A percentile compares a stretch with the other conserved stretches of the same genome.
Evolutionary conservation across 23 red algal genomes (phyloP).

Genomic region (Cyanidioschyzon merolae): DNA sequence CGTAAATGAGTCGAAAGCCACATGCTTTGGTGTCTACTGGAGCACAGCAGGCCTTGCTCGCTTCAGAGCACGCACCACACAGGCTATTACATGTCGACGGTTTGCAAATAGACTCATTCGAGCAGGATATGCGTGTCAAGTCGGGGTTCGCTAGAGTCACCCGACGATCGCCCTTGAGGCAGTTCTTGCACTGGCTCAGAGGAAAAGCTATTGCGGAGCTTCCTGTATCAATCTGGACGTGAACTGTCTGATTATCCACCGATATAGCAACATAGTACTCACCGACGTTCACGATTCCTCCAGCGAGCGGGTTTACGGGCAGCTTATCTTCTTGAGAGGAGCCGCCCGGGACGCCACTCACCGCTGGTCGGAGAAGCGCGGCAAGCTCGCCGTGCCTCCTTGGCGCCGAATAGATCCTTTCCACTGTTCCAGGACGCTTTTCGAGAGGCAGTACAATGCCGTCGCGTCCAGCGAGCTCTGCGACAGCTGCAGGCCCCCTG

Average conservation of each 20-base stretch:
- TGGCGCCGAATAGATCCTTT: neutral
- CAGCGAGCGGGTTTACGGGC: conserved; percentile 30
- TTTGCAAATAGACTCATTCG: conserved; percentile 28
- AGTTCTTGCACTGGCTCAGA: conserved; percentile 33
- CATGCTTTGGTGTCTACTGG: conserved; percentile 39
- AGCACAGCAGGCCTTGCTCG: conserved; percentile 46
- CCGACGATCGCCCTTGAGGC: conserved; percentile 35
- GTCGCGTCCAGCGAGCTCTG: too few species aligned
- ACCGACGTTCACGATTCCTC: conserved; percentile 48
- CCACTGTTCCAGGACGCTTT: neutral
- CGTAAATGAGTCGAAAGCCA: conserved; percentile 68
- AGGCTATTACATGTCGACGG: conserved; percentile 8
- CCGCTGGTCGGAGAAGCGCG: neutral
- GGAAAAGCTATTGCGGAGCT: conserved; percentile 71
- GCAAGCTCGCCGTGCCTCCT: conserved; percentile 6
- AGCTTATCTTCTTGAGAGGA: too few species aligned
- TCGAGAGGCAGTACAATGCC: neutral
- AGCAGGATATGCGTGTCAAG: conserved; percentile 11
- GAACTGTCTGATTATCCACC: conserved; percentile 49
- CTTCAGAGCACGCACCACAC: conserved; percentile 36
- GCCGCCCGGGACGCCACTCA: neutral
- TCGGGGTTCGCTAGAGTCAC: conserved; percentile 23
- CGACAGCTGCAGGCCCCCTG: too few species aligned
- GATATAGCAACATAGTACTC: conserved; percentile 66
- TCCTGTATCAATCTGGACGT: conserved; percentile 88